These are phyloP conservation scores for Eucalyptus erythrocorys DNA, from an alignment of 345 rosid genomes.

Conservation along the genomic window DNA sequence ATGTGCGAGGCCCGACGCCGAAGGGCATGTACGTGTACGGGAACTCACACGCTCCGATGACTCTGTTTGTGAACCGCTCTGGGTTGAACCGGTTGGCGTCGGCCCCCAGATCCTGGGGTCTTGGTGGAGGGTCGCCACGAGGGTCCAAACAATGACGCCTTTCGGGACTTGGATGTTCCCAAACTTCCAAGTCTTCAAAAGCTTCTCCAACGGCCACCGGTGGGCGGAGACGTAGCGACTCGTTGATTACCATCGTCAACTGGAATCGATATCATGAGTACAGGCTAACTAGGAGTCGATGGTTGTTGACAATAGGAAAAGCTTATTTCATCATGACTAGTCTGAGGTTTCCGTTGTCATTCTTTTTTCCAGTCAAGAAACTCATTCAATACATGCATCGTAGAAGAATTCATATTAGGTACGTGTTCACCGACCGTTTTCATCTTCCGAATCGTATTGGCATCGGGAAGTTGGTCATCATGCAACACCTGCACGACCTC, in stretches of 20 bases:
- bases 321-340: too few relatives aligned
- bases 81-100: constrained; percentile 14
- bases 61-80: constrained; percentile 8
- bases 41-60: constrained; percentile 13
- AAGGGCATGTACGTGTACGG: constrained; percentile 16
- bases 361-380: too few relatives aligned
- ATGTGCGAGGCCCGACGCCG: constrained; percentile 11
- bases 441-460: background rate
- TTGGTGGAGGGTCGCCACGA: background rate
- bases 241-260: constrained; percentile 4
- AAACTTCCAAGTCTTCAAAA: background rate
- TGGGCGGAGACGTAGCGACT: constrained; percentile 1
- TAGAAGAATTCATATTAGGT: background rate
- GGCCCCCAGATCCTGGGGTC: constrained; percentile 15
- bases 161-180: background rate
- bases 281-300: background rate
- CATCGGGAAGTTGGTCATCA: background rate
- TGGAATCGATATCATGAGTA: background rate
- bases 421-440: background rate
- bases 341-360: too few relatives aligned
- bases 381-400: background rate
- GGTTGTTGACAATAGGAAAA: background rate
- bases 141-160: constrained; percentile 1
- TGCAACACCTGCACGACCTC: background rate
- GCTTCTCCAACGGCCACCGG: background rate